A percentile compares a stretch with the other conserved stretches of the same genome.
Evolutionary conservation across 441 rosid species (phyloP).

Genomic region (Gossypium davidsonii): DNA sequence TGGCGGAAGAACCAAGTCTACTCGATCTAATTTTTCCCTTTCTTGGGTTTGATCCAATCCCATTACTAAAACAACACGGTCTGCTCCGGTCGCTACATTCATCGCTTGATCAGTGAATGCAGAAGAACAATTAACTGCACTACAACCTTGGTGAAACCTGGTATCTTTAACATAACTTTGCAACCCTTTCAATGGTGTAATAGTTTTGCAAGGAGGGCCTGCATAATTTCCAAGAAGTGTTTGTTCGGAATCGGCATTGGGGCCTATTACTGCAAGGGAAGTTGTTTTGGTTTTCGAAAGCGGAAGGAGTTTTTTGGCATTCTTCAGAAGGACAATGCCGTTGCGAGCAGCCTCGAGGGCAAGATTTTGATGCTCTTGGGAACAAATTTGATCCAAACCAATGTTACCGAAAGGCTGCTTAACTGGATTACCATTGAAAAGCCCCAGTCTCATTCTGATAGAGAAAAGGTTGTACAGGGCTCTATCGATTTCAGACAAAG

Average conservation of each 20-base stretch:
- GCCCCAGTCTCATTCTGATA: slow-evolving; percentile 67
- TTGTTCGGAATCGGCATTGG: slow-evolving; percentile 46
- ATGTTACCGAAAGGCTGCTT: slow-evolving; percentile 31
- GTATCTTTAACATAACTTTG: slow-evolving; percentile 39
- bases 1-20: slow-evolving; percentile 61
- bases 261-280: slow-evolving; percentile 70
- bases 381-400: slow-evolving; percentile 48
- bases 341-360: slow-evolving; percentile 76
- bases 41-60: slow-evolving; percentile 80
- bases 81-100: slow-evolving; percentile 40
- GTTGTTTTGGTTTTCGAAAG: slow-evolving; percentile 26
- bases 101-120: slow-evolving; percentile 41
- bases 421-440: slow-evolving; percentile 64
- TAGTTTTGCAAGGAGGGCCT: slow-evolving; percentile 52
- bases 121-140: slow-evolving; percentile 44
- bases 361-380: slow-evolving; percentile 50
- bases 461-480: slow-evolving; percentile 71
- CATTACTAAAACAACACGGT: slow-evolving; percentile 67
- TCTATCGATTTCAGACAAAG: slow-evolving; percentile 47
- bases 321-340: slow-evolving; percentile 75
- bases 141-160: slow-evolving; percentile 50
- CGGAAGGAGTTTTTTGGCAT: slow-evolving; percentile 32
- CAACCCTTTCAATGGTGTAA: slow-evolving; percentile 57
- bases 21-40: slow-evolving; percentile 47
- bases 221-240: slow-evolving; percentile 66